A percentile compares a stretch with the other conserved stretches of the same genome.
Evolutionary conservation across 1,284 basidiomycete species (phyloP).

Genomic region (Sanguinoderma infundibulare): DNA sequence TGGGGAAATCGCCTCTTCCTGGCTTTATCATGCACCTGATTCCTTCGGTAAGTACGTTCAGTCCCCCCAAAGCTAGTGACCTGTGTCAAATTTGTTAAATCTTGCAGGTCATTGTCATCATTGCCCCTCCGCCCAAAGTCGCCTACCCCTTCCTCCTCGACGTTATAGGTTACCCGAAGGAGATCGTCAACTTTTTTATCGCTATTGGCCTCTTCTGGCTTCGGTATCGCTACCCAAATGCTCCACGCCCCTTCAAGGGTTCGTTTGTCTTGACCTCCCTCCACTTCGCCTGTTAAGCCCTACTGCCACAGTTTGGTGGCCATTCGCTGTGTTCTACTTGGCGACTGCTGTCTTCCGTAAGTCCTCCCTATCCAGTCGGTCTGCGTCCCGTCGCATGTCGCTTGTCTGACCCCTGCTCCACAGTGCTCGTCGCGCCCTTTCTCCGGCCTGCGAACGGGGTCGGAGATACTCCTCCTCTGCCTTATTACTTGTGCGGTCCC

Average conservation of each 20-base stretch:
- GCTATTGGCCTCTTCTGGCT: constrained; percentile 64
- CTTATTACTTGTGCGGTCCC: constrained; percentile 55
- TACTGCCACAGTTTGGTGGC: constrained; percentile 52
- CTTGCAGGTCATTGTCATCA: too few species aligned
- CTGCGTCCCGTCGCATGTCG: not conserved
- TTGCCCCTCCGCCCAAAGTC: constrained; percentile 64
- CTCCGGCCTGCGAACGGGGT: constrained; percentile 55
- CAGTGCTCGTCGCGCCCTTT: constrained; percentile 62
- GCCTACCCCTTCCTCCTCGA: constrained; percentile 72
- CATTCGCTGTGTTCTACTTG: constrained; percentile 59
- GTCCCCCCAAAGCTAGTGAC: constrained; percentile 41
- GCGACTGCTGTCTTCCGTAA: constrained; percentile 54
- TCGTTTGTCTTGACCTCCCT: not conserved
- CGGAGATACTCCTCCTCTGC: constrained; percentile 62
- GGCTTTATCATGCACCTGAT: constrained; percentile 63
- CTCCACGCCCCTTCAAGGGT: constrained; percentile 60
- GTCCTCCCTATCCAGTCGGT: not conserved
- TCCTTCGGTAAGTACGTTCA: constrained; percentile 52
- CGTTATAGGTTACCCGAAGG: constrained; percentile 58
- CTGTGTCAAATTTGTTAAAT: not conserved
- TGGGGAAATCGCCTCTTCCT: constrained; percentile 59
- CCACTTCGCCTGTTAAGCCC: not conserved
- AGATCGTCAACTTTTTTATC: constrained; percentile 62
- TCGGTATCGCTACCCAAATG: constrained; percentile 52
- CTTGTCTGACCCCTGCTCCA: not conserved